Evolutionary conservation across 345 rosid species (phyloP), one percentile per base, ranked within the genome.

Genomic region (Sapria himalayana): DNA sequence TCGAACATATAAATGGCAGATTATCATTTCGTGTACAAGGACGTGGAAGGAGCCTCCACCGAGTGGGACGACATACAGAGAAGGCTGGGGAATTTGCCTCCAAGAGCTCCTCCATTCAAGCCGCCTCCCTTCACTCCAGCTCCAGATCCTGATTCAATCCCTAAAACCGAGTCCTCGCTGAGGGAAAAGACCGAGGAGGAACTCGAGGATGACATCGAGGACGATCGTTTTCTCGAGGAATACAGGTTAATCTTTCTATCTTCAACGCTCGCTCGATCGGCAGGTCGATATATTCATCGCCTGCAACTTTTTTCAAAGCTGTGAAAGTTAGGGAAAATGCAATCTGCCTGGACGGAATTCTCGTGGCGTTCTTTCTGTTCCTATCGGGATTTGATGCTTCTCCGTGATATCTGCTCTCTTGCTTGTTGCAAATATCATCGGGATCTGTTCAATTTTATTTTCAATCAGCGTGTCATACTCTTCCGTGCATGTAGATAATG

Each of bases 41-140:
- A 89, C 62, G 61, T 77, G 6, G 95, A 89, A 41, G 98, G 98
- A 40, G 67, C 99, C 7, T 84, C 99, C 42, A 89, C 99, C 9
- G 86, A 89, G 48, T 89, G 99, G 99, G 99, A 89, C 52, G 95
- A 89, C 53, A 79, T 89, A 20, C 99, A 89, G 66, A 63, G 92
- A 60, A 89, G 80, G 66, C 66, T 89, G 27, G 99, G 95, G 19
- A 89, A 84, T 56, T 63, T 89, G 10, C 95, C 95, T 4, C 63
- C 48, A 16, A 89, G 79, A 45, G 67, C 91, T 12, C 86, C 98
- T 5, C 63, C 78, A 3, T 89, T 79, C 65, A 89, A 89, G 68
- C 98, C 95, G 0, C 67, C 82, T 4, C 15, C 85, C 19, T 89
- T 71, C 66, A 65, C 81, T 35, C 95, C 93, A 20, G 69, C 69